phyloP scores from a whole-genome alignment of 768 basidiomycete species.

The Russula sp. region DNA sequence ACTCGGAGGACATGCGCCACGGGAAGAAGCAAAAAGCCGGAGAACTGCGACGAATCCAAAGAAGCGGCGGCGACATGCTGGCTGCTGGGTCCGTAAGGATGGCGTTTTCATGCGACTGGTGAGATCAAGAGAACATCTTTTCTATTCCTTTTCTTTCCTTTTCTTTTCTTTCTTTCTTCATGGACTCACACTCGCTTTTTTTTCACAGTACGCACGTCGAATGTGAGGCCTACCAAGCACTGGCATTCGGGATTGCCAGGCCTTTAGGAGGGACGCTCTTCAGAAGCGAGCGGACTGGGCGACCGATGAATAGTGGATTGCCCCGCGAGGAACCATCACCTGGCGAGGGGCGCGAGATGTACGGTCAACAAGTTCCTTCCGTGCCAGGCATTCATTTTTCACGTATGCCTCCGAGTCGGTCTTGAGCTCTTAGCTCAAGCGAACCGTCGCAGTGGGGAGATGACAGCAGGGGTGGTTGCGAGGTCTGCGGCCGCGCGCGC shows the following conservation, averaged over 20 bases:
- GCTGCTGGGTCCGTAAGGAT: slow-evolving; percentile 17
- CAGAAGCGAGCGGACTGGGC: background rate
- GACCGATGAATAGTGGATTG: no score
- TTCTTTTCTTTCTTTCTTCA: background rate
- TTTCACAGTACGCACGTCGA: slow-evolving; percentile 3
- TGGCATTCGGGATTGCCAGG: background rate
- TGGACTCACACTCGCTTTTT: background rate
- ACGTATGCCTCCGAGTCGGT: no score
- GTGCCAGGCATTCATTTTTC: no score
- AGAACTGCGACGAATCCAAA: background rate
- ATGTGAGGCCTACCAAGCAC: background rate
- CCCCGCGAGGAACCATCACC: background rate
- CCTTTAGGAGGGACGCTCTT: background rate
- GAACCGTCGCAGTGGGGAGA: no score
- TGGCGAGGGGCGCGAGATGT: no score
- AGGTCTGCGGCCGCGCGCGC: no score
- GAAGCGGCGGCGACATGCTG: slow-evolving; percentile 10
- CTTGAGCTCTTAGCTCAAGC: no score
- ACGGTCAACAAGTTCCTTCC: no score
- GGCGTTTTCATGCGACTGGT: slow-evolving; percentile 12
- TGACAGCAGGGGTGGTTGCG: no score
- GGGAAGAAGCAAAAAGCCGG: background rate
- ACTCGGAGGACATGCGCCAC: background rate
- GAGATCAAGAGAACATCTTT: background rate
- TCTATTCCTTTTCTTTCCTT: background rate